These are phyloP conservation scores for Panicum virgatum DNA, from an alignment of 202 grass and related monocot species.

Conservation along the genomic window DNA sequence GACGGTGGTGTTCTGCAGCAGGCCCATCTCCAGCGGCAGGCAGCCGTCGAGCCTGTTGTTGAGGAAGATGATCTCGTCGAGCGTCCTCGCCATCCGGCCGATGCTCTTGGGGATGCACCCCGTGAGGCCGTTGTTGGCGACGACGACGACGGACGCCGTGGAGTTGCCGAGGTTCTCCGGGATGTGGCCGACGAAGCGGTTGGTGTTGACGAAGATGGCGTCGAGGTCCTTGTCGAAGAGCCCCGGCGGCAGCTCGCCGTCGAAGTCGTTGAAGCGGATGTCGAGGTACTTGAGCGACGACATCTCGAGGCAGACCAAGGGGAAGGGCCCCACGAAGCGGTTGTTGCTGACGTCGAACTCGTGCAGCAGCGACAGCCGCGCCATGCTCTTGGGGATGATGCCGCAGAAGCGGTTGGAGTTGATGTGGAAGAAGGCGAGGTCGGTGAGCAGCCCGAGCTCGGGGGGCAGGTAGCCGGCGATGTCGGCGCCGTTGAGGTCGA, in stretches of 20 bases:
- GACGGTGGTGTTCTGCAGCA: constrained; percentile 47
- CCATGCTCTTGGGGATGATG: constrained; percentile 73
- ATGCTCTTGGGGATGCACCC: constrained; percentile 77
- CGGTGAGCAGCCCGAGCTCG: constrained; percentile 68
- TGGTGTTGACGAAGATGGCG: constrained; percentile 78
- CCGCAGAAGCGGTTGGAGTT: constrained; percentile 91
- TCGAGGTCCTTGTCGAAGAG: constrained; percentile 78
- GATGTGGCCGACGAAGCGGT: constrained; percentile 60
- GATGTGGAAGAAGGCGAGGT: constrained; percentile 82
- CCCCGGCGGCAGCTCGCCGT: constrained; percentile 55
- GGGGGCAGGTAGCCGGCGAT: constrained; percentile 74
- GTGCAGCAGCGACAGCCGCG: constrained; percentile 41
- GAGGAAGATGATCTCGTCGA: constrained; percentile 65
- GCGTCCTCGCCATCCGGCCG: constrained; percentile 51
- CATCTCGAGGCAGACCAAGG: constrained; percentile 45
- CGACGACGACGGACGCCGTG: constrained; percentile 66
- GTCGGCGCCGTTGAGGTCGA: constrained; percentile 86
- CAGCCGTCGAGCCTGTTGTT: constrained; percentile 70
- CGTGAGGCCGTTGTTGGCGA: constrained; percentile 63
- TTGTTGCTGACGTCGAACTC: constrained; percentile 83
- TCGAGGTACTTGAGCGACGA: constrained; percentile 59
- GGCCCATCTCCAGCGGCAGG: constrained; percentile 52
- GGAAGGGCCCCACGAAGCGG: constrained; percentile 67
- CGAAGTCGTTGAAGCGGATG: constrained; percentile 74
- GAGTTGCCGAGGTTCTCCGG: constrained; percentile 72